Conservation (phyloP, 148 eudicot species). For the Silene latifolia region DNA sequence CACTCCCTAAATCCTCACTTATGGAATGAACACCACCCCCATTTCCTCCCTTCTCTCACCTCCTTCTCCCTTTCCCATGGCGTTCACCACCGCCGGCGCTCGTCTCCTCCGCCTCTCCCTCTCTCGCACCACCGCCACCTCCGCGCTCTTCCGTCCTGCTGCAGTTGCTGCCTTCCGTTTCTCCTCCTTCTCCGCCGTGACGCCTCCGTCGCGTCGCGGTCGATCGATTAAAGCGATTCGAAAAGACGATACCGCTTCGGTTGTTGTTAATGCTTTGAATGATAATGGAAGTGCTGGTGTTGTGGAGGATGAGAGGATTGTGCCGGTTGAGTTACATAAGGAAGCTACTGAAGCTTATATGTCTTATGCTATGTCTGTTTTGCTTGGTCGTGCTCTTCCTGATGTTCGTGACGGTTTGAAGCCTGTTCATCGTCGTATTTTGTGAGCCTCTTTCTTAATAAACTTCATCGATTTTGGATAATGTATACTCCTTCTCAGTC, state of each 20-base stretch:
- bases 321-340: constrained; percentile 70
- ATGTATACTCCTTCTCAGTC: no score
- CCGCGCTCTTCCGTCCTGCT: constrained; percentile 21
- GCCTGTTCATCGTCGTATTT: constrained; percentile 84
- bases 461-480: no score
- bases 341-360: constrained; percentile 95
- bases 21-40: constrained; percentile 18
- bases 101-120: constrained; percentile 39
- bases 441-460: constrained; percentile 40
- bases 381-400: constrained; percentile 88
- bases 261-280: constrained; percentile 24
- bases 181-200: constrained; percentile 27
- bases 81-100: constrained; percentile 39
- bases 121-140: constrained; percentile 20
- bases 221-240: constrained; percentile 27
- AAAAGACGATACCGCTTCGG: constrained; percentile 21
- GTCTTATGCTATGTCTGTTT: constrained; percentile 96
- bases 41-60: constrained; percentile 1
- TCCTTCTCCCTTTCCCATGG: constrained; percentile 32
- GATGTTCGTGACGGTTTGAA: constrained; percentile 93
- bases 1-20: not conserved
- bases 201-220: constrained; percentile 13
- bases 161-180: constrained; percentile 35
- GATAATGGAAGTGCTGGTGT: constrained; percentile 23
- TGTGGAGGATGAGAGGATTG: constrained; percentile 44